Conservation (phyloP, 202 grass and related monocot species). For the Zizania palustris region DNA sequence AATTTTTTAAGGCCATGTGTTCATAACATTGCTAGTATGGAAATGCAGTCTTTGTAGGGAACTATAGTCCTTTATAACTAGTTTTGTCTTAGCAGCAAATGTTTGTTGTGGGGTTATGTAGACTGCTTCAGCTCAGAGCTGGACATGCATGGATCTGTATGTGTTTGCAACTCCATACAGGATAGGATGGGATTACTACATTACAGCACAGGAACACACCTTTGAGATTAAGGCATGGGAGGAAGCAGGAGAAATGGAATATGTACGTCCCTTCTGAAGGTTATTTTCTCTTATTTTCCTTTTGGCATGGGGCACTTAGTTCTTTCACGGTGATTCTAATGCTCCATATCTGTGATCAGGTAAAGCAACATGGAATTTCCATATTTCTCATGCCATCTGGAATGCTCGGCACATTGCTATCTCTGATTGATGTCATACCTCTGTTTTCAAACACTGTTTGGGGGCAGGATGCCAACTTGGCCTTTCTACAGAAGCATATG, state of each 20-base stretch:
- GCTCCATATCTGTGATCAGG: conserved; percentile 45
- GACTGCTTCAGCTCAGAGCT: conserved; percentile 72
- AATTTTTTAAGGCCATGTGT: background rate
- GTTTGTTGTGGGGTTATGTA: conserved; percentile 40
- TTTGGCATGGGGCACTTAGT: background rate
- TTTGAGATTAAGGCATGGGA: conserved; percentile 78
- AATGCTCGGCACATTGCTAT: conserved; percentile 81
- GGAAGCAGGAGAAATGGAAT: conserved; percentile 82
- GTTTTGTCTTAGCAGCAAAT: conserved; percentile 10
- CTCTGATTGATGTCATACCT: conserved; percentile 73
- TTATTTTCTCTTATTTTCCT: conserved; percentile 12
- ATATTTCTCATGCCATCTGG: conserved; percentile 87
- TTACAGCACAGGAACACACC: conserved; percentile 53
- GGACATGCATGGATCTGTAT: conserved; percentile 91
- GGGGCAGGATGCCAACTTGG: conserved; percentile 86
- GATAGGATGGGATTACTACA: conserved; percentile 84
- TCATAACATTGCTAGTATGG: background rate
- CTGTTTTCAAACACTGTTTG: conserved; percentile 81
- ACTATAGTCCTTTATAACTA: background rate
- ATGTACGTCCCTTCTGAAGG: conserved; percentile 59
- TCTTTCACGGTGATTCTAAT: background rate
- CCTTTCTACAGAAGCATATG: conserved; percentile 83
- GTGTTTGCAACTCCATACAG: conserved; percentile 84
- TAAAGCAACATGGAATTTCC: conserved; percentile 79
- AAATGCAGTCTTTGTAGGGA: background rate